Conservation (phyloP, 2,329 filamentous ascomycete species). For the Fusarium sp. region DNA sequence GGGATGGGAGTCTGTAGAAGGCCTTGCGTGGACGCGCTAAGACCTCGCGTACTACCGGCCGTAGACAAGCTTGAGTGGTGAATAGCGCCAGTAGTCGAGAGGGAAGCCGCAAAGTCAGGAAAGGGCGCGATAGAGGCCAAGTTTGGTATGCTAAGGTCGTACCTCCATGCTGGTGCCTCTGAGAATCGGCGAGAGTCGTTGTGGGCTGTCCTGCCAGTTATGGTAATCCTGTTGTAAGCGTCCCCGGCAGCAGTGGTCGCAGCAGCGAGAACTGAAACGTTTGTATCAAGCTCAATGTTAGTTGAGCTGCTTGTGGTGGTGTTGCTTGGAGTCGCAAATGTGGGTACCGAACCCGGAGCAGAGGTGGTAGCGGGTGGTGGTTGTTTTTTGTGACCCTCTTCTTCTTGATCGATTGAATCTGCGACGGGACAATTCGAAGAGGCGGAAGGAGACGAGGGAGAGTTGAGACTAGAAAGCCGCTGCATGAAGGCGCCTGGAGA, state of each 20-base stretch:
- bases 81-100: slow-evolving; percentile 27
- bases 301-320: slow-evolving; percentile 5
- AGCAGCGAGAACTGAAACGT: slow-evolving; percentile 20
- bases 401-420: slow-evolving; percentile 31
- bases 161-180: slow-evolving; percentile 39
- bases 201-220: slow-evolving; percentile 26
- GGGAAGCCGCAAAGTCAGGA: slow-evolving; percentile 15
- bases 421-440: slow-evolving; percentile 17
- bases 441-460: slow-evolving; percentile 33
- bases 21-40: slow-evolving; percentile 23
- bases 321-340: slow-evolving; percentile 15
- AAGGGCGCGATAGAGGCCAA: slow-evolving; percentile 35
- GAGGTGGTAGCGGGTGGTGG: slow-evolving; percentile 19
- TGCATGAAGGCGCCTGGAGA: slow-evolving; percentile 49
- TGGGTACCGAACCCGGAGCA: slow-evolving; percentile 14
- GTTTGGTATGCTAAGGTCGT: slow-evolving; percentile 30
- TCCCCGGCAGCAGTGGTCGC: slow-evolving; percentile 18
- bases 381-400: slow-evolving; percentile 19
- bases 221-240: slow-evolving; percentile 22
- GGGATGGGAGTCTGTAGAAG: slow-evolving; percentile 29
- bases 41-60: slow-evolving; percentile 29
- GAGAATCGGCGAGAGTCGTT: slow-evolving; percentile 24
- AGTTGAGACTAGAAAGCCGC: slow-evolving; percentile 39
- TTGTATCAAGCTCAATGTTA: slow-evolving; percentile 13
- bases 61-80: slow-evolving; percentile 38